Evolutionary conservation across 768 basidiomycete species (phyloP).

Genomic region (Termitomyces sp.): DNA sequence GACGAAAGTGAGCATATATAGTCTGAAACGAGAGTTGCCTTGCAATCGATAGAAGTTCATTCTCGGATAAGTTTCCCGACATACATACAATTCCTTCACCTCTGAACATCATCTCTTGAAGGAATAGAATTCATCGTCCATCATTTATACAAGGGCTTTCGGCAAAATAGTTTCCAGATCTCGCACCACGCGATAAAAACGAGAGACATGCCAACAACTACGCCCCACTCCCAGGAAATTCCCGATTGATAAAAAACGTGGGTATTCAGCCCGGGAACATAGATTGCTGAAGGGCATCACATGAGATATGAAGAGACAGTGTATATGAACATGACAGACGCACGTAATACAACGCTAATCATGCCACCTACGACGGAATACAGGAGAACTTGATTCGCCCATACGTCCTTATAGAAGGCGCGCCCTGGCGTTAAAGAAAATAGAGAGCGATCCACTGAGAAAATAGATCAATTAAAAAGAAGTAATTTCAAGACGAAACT

Average conservation of each 20-base stretch:
- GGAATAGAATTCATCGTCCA: constrained; percentile 14
- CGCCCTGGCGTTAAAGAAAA: constrained; percentile 29
- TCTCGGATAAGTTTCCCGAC: too few species aligned
- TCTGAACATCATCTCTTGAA: not conserved
- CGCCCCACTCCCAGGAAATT: constrained; percentile 34
- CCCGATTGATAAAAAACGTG: constrained; percentile 31
- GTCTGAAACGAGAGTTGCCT: too few species aligned
- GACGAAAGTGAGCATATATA: too few species aligned
- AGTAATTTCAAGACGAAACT: not conserved
- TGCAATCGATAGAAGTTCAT: too few species aligned
- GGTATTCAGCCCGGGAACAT: constrained; percentile 30
- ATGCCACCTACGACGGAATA: constrained; percentile 29
- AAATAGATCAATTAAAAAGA: not conserved
- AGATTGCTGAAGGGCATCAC: constrained; percentile 23
- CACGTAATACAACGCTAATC: constrained; percentile 31
- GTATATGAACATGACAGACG: constrained; percentile 10
- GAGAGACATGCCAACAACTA: constrained; percentile 30
- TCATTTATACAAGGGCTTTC: constrained; percentile 22
- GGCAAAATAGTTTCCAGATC: constrained; percentile 29
- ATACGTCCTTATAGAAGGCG: constrained; percentile 28
- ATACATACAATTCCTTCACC: not conserved
- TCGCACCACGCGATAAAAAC: constrained; percentile 30
- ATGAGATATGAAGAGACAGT: not conserved
- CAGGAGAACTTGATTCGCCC: constrained; percentile 28
- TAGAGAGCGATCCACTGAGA: constrained; percentile 30